Percentiles rank a stretch among this genome's conserved stretches.
Evolutionary conservation across 139 green algal genomes (phyloP).

Genomic region (Chlorella vulgaris): DNA sequence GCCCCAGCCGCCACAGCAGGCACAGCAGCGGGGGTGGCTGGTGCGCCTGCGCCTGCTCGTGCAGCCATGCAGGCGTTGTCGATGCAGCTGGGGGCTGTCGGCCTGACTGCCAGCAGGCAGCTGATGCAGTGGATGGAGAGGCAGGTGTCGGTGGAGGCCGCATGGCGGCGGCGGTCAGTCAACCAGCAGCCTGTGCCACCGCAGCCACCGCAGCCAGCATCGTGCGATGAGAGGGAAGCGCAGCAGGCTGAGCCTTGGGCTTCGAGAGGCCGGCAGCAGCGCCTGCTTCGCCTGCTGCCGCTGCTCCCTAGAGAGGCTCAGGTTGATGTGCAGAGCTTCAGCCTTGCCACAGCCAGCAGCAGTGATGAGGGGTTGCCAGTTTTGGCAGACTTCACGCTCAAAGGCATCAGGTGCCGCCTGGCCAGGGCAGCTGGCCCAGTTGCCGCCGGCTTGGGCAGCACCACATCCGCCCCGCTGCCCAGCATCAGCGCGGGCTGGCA

Average conservation of each 20-base stretch:
- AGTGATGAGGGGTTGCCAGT: neutral
- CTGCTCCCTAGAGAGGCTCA: slow-evolving; percentile 7
- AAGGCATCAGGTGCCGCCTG: neutral
- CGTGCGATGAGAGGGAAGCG: neutral
- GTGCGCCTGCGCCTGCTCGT: too few relatives aligned
- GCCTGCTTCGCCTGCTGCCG: neutral
- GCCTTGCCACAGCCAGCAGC: neutral
- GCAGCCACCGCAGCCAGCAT: too few relatives aligned
- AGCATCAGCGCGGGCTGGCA: slow-evolving; percentile 16
- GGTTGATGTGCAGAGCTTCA: neutral
- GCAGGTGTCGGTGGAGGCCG: too few relatives aligned
- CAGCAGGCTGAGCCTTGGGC: neutral
- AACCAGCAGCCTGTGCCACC: too few relatives aligned
- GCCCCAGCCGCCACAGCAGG: neutral
- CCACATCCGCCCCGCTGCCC: neutral
- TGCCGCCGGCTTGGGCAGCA: neutral
- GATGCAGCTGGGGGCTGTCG: neutral
- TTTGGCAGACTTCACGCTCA: neutral
- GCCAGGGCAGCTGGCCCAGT: neutral
- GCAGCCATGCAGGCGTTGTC: slow-evolving; percentile 4
- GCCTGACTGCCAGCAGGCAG: neutral
- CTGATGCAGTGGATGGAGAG: neutral
- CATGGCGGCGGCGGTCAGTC: too few relatives aligned
- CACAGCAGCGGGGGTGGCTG: neutral
- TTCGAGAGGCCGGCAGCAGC: neutral